Evolutionary conservation across 148 eudicot genomes (phyloP), one percentile per base, ranked within the genome.

Genomic region (Talinum fruticosum): DNA sequence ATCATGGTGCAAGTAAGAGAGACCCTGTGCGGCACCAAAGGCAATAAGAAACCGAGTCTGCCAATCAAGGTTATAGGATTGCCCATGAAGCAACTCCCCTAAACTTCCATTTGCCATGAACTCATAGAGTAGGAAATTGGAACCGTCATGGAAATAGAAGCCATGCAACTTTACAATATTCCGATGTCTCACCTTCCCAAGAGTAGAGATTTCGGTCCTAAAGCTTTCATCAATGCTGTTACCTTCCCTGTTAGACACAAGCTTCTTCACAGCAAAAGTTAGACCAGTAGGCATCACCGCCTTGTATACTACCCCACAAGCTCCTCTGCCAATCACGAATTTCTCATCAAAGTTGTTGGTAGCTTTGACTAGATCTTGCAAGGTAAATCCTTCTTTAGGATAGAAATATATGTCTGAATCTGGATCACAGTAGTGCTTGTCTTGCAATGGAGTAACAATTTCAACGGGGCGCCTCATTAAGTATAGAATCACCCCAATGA

Each of bases 11-110:
- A 94, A 82, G 81, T 94, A 94, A 73, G 91, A 83, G 29, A 94
- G 82, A 26, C 97, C 98, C 77, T 92, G 93, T 0, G 98, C 97
- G 53, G 98, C 93, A 33, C 97, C 98, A 77, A 92, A 84, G 28
- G 98, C 98, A 32, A 94, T 88, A 53, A 82, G 66, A 77, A 90
- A 92, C 73, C 98, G 78, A 3, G 77, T 85, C 38, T 81, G 78
- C 98, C 98, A 94, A 47, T 89, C 93, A 21, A 92, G 85, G 71
- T 81, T 29, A 53, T 78, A 57, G 0, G 83, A 69, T 32, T 85
- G 77, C 73, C 87, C 81, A 73, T 90, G 97, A 47, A 94, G 89
- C 57, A 86, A 32, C 75, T 92, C 92, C 21, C 98, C 98, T 10
- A 94, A 82, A 79, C 98, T 92, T 21, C 98, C 98, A 54, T 87